Base-by-base conservation (phyloP, 169 alveolate genomes). In the Plasmodium gaboni region DNA sequence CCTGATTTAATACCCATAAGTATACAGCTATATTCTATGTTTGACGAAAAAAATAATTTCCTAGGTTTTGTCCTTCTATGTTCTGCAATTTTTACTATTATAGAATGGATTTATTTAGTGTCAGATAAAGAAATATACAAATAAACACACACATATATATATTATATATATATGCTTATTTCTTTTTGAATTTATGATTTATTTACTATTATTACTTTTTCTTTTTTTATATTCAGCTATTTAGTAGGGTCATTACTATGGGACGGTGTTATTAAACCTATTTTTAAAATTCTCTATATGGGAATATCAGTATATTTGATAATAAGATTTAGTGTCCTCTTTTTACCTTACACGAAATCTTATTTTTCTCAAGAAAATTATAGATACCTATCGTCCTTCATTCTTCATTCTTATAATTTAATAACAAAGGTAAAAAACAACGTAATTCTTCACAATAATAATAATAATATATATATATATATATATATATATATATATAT, bases 21-120 rank as follows among this genome's bases (percentile, higher is more conserved):
- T 74, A 86, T 86, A 13, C 87, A 86, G 24, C 51, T 86, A 59
- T 86, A 86, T 71, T 86, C 92, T 28, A 86, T 86, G 92, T 86
- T 86, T 86, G 74, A 72, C 32, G 87, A 86, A 53, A 71, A 72
- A 44, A 70, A 57, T 48, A 86, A 86, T 48, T 24, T 72, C 51
- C 68, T 86, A 48, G 92, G 92, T 46, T 67, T 86, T 50, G 15
- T 86, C 55, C 74, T 86, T 42, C 26, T 86, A 0, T 86, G 74
- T 48, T 86, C 92, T 7, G 92, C 92, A 19, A 72, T 86, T 15
- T 86, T 86, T 86, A 86, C 92, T 8, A 64, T 86, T 17, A 73
- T 86, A 24, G 92, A 86, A 53, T 86, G 92, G 92, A 55, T 60
- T 22, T 86, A 86, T 63, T 60, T 86, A 59, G 70, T 61, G 92